Base-by-base conservation (phyloP, 768 basidiomycete species). In the Candolleomyces efflorescens region DNA sequence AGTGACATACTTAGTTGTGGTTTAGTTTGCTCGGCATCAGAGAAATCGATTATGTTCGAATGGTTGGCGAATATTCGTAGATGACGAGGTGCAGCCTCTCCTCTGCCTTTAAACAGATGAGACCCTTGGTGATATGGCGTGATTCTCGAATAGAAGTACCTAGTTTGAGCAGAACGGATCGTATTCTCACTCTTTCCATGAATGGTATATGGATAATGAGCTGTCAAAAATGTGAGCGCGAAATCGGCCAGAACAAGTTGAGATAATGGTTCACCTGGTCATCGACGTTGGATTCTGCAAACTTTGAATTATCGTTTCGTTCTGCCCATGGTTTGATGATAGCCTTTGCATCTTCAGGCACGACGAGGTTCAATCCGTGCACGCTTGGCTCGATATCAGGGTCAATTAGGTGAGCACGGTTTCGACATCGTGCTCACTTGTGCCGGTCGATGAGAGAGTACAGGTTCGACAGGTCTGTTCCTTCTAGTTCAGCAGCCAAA, bases 311-410 rank as follows among this genome's bases (percentile, higher is more conserved):
- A 51, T 87, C 83, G 22, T 93, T 89, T 46, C 91, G 75, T 63
- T 89, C 78, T 56, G 86, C 80, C 92, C 92, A 94, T 2, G 87
- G 83, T 69, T 94, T 94, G 60, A 94, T 87, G 38, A 92, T 70
- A 13, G 74, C 81, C 61, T 83, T 85, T 1, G 91, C 92, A 63
- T 87, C 80, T 68, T 93, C 92, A 23, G 91, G 91, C n/a, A 90
- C 79, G 5, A 81, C 79, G 54, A 93, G 72, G 66, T 92, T 92
- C 64, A 93, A 73, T 41, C 92, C 92, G 67, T 93, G 79, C 52
- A 93, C 88, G 66, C 89, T 92, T 72, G 63, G 61, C 69, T 68
- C 69, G 62, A 67, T 59, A 60, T 63, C 66, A 56, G 57, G 61
- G 55, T 58, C 64, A 49, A 63, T 67, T 61, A 68, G 49, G 18